Conservation (phyloP, 192 early-diverging fungal genomes). For the Obelidium mucronatum region DNA sequence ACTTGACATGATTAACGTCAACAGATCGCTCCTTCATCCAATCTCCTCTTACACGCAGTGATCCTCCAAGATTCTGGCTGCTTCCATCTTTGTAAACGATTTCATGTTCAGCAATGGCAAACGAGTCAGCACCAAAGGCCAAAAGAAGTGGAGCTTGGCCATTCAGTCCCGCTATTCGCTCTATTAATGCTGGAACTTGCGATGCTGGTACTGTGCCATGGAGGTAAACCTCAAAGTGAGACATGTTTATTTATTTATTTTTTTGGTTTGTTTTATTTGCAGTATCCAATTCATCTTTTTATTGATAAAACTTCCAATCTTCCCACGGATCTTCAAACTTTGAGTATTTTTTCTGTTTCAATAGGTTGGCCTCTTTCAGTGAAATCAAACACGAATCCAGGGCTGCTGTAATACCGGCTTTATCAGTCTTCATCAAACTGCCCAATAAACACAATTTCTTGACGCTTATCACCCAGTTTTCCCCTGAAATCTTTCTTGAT, state of each 20-base stretch:
- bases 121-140: not conserved
- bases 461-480: too few species aligned
- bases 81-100: not conserved
- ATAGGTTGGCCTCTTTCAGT: too few species aligned
- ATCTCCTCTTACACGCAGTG: not conserved
- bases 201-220: not conserved
- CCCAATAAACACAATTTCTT: too few species aligned
- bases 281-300: too few species aligned
- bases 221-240: not conserved
- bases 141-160: slow-evolving; percentile 9
- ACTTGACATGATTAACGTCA: not conserved
- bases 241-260: not conserved
- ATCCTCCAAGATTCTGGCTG: not conserved
- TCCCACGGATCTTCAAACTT: too few species aligned
- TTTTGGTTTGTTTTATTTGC: not conserved
- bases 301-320: too few species aligned
- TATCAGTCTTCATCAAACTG: too few species aligned
- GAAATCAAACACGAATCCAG: too few species aligned
- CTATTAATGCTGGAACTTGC: not conserved
- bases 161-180: slow-evolving; percentile 13
- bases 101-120: slow-evolving; percentile 9
- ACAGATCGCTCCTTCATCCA: not conserved
- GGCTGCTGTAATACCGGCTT: too few species aligned
- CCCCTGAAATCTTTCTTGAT: too few species aligned
- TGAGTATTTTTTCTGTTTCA: too few species aligned